phyloP scores from a whole-genome alignment of 202 grass and related monocot genomes.

The Brachypodium distachyon region DNA sequence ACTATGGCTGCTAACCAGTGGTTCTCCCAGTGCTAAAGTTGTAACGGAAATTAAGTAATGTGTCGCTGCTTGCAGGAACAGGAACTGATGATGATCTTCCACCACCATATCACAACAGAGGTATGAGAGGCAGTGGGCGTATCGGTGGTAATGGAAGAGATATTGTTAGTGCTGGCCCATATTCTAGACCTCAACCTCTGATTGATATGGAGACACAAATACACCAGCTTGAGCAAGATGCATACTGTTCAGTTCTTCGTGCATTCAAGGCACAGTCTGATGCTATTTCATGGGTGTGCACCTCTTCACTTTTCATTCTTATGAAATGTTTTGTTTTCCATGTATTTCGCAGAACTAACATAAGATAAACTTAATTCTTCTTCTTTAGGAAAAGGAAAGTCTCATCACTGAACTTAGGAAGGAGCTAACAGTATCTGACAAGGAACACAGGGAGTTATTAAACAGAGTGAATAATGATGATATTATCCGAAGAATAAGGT shows the following conservation, averaged over 20 bases:
- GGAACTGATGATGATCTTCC: constrained; percentile 99
- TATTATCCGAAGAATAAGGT: constrained; percentile 84
- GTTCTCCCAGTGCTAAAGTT: too few species aligned
- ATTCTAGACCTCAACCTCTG: constrained; percentile 34
- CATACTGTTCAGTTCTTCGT: constrained; percentile 84
- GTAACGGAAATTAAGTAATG: too few species aligned
- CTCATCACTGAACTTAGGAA: constrained; percentile 94
- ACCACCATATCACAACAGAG: constrained; percentile 63
- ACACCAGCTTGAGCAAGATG: constrained; percentile 93
- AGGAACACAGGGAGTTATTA: constrained; percentile 76
- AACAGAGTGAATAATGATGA: constrained; percentile 81
- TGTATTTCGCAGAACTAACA: neutral
- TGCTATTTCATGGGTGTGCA: constrained; percentile 77
- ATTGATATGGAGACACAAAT: constrained; percentile 82
- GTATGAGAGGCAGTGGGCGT: constrained; percentile 54
- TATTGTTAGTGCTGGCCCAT: constrained; percentile 29
- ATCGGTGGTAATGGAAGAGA: constrained; percentile 62
- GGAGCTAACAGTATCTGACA: constrained; percentile 82
- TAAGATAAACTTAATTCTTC: neutral
- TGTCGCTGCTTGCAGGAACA: constrained; percentile 5
- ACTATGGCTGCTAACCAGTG: neutral
- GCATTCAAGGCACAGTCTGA: constrained; percentile 97
- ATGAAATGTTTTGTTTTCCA: neutral
- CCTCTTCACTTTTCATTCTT: constrained; percentile 16
- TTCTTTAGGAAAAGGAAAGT: constrained; percentile 83